Evolutionary conservation across 2,329 filamentous ascomycete species (phyloP).

Genomic region (Nothophaeocryptopus gaeumannii): DNA sequence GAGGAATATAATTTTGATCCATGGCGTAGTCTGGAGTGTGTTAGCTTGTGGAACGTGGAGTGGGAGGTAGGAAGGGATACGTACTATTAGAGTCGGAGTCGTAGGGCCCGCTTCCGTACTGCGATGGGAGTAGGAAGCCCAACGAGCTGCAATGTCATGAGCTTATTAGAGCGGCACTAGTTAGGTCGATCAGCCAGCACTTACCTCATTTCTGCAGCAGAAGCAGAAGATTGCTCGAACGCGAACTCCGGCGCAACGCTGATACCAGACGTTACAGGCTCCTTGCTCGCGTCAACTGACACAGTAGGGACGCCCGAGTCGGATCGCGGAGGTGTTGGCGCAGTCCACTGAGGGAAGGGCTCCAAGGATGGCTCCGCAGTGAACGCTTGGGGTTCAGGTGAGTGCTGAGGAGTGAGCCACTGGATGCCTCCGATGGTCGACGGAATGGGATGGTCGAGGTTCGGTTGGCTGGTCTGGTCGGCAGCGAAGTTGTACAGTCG

Average conservation of each 20-base stretch:
- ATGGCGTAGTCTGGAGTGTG: constrained; percentile 28
- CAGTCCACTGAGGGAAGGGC: constrained; percentile 32
- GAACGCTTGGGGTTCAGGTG: constrained; percentile 31
- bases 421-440: constrained; percentile 18
- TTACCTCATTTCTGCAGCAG: constrained; percentile 37
- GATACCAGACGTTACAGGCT: constrained; percentile 24
- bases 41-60: constrained; percentile 10
- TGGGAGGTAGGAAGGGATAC: constrained; percentile 15
- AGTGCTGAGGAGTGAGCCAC: constrained; percentile 35
- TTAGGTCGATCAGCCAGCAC: constrained; percentile 10
- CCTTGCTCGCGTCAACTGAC: constrained; percentile 30
- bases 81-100: constrained; percentile 33
- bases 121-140: constrained; percentile 36
- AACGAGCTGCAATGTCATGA: constrained; percentile 32
- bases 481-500: constrained; percentile 29
- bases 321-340: constrained; percentile 35
- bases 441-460: constrained; percentile 15
- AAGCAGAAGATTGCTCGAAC: constrained; percentile 28
- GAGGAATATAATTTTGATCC: constrained; percentile 35
- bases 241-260: constrained; percentile 24
- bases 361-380: constrained; percentile 27
- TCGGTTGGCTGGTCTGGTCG: constrained; percentile 21
- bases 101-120: constrained; percentile 32
- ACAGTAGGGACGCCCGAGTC: constrained; percentile 34
- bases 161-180: constrained; percentile 10